Evolutionary conservation across 2,329 filamentous ascomycete genomes (phyloP).

Genomic region (Microascus cirrosus): DNA sequence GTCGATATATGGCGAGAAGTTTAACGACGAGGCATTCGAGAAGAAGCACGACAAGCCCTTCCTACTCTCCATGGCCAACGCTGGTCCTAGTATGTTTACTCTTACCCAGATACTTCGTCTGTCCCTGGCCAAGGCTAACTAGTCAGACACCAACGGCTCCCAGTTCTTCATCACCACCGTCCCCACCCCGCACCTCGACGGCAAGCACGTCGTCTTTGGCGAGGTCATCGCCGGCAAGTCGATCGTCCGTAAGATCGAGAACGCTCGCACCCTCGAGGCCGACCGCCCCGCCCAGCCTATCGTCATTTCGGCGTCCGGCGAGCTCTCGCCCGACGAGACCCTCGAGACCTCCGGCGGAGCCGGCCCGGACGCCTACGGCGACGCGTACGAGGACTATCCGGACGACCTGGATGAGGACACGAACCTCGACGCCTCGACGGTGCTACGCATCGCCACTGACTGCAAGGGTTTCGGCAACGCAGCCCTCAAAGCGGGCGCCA

Average conservation of each 20-base stretch:
- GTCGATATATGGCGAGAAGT: conserved; percentile 95
- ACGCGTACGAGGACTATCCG: conserved; percentile 91
- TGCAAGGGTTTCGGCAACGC: conserved; percentile 89
- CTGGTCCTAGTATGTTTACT: conserved; percentile 61
- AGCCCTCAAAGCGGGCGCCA: conserved; percentile 74
- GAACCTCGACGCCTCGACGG: conserved; percentile 50
- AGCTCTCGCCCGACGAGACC: conserved; percentile 60
- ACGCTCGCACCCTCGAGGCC: conserved; percentile 57
- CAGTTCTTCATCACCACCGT: conserved; percentile 99
- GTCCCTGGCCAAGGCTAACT: no score
- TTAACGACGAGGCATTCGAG: conserved; percentile 92
- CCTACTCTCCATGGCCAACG: conserved; percentile 95
- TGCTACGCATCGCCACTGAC: conserved; percentile 69
- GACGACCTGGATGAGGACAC: conserved; percentile 60
- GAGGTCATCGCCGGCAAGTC: conserved; percentile 91
- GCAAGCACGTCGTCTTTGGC: conserved; percentile 96
- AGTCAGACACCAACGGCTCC: conserved; percentile 76
- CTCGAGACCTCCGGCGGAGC: conserved; percentile 44
- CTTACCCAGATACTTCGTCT: not conserved
- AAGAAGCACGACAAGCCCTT: conserved; percentile 88
- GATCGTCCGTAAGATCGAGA: conserved; percentile 81
- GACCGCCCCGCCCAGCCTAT: conserved; percentile 72
- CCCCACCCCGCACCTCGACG: conserved; percentile 85
- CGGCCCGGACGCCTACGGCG: conserved; percentile 68
- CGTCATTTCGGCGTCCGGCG: conserved; percentile 72